Evolutionary conservation across 805 yeast genomes (phyloP).

Genomic region (Brettanomyces custersianus): DNA sequence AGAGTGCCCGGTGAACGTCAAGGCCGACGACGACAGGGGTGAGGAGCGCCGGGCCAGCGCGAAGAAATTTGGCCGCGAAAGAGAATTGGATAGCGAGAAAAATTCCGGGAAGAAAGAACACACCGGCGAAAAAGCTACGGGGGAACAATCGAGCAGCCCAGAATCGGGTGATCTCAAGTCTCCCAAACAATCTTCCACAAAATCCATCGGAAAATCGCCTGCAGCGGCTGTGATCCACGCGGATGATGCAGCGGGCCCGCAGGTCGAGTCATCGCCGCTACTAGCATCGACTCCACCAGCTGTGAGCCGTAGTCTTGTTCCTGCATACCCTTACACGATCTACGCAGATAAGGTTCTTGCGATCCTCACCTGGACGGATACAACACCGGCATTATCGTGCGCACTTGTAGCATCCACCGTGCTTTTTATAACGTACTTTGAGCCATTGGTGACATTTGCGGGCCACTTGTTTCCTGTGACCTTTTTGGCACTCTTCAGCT

Average conservation of each 20-base stretch:
- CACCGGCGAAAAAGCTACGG: too few species aligned
- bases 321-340: slow-evolving; percentile 78
- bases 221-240: too few species aligned
- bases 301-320: slow-evolving; percentile 72
- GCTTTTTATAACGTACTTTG: slow-evolving; percentile 65
- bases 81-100: too few species aligned
- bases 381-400: slow-evolving; percentile 68
- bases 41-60: too few species aligned
- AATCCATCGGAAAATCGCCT: too few species aligned
- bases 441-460: slow-evolving; percentile 63
- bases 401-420: slow-evolving; percentile 48
- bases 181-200: too few species aligned
- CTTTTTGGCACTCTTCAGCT: slow-evolving; percentile 48
- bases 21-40: too few species aligned
- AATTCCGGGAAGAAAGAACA: too few species aligned
- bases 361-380: slow-evolving; percentile 85
- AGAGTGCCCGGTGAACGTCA: too few species aligned
- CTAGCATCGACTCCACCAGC: slow-evolving; percentile 86
- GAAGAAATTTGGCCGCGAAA: too few species aligned
- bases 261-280: slow-evolving; percentile 65
- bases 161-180: too few species aligned
- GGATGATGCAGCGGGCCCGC: not conserved
- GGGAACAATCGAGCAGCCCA: too few species aligned
- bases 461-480: slow-evolving; percentile 73
- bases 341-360: slow-evolving; percentile 62